These are phyloP conservation scores for Juglanconis sp. DNA, from an alignment of 2,329 filamentous ascomycete species.

Conservation along the genomic window DNA sequence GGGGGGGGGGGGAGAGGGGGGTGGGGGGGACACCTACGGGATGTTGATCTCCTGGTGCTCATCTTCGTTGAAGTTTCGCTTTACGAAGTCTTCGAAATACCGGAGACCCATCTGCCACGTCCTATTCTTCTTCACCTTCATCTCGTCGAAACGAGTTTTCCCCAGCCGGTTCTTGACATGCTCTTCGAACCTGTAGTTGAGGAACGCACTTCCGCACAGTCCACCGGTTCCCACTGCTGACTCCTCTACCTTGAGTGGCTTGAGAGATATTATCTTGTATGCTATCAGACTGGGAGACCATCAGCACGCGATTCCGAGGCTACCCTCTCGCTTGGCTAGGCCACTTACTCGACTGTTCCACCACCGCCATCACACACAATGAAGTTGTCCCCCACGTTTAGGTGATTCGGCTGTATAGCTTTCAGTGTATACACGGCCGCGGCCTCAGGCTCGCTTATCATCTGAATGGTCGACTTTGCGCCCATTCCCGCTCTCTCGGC, in stretches of 20 bases:
- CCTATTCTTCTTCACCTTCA: conserved; percentile 74
- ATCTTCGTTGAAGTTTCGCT: conserved; percentile 78
- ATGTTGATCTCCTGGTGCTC: conserved; percentile 75
- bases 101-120: conserved; percentile 76
- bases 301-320: conserved; percentile 14
- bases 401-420: conserved; percentile 71
- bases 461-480: conserved; percentile 64
- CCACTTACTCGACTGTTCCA: conserved; percentile 63
- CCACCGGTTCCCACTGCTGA: conserved; percentile 77
- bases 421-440: conserved; percentile 78
- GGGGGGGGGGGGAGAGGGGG: conserved; percentile 21
- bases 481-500: conserved; percentile 79
- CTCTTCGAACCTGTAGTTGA: conserved; percentile 80
- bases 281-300: conserved; percentile 59
- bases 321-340: not conserved
- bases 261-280: conserved; percentile 73
- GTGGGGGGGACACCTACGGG: conserved; percentile 46
- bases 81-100: conserved; percentile 83
- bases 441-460: conserved; percentile 79
- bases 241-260: conserved; percentile 71
- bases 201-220: conserved; percentile 72
- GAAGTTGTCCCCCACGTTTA: conserved; percentile 66
- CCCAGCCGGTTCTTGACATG: conserved; percentile 69
- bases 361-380: conserved; percentile 62
- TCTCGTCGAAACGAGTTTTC: conserved; percentile 63